Evolutionary conservation across 106 monocot genomes (phyloP), one percentile per base, ranked within the genome.

Genomic region (Apostasia ramifera): DNA sequence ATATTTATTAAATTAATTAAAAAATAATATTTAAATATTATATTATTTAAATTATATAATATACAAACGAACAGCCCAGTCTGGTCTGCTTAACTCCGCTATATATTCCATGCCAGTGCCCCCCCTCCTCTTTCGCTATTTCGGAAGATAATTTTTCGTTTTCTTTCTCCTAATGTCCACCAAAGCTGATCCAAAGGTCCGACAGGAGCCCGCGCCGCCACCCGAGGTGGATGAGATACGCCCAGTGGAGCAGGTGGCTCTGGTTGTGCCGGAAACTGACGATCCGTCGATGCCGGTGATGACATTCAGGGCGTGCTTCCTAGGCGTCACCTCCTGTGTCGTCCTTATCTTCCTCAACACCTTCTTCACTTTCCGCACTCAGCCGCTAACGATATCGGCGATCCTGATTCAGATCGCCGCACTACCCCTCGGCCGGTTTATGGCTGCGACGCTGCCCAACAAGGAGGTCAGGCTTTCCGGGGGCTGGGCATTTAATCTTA

Each of bases 261-360:
- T 94, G 59, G 89, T 89, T 61, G 94, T 94, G 70, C 90, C 94
- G 63, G 90, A 90, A 71, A 94, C 90, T 6, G 94, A 94, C 74
- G 87, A 94, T 70, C 86, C 94, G 0, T 60, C 89, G 6, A 59
- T 85, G 50, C 90, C 94, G 3, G 94, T 94, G 12, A 75, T 94
- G 87, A 94, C 94, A 41, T 87, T 94, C 78, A 82, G 94, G 39
- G 84, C 84, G 8, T 94, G 90, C 87, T 53, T 59, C 51, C 76
- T 90, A 11, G 90, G 94, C 3, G 15, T 82, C 47, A 38, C 69
- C 45, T 79, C 82, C 37, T 94, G 90, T 79, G 44, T 69, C 71
- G 4, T 87, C 43, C 90, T 90, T 71, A 86, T 86, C 77, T 94
- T 90, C 76, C 84, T 90, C 76, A 90, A 90, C 82, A 89, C 89